These are phyloP conservation scores for Talaromyces wortmannii DNA, from an alignment of 495 filamentous ascomycete genomes.

Conservation along the genomic window DNA sequence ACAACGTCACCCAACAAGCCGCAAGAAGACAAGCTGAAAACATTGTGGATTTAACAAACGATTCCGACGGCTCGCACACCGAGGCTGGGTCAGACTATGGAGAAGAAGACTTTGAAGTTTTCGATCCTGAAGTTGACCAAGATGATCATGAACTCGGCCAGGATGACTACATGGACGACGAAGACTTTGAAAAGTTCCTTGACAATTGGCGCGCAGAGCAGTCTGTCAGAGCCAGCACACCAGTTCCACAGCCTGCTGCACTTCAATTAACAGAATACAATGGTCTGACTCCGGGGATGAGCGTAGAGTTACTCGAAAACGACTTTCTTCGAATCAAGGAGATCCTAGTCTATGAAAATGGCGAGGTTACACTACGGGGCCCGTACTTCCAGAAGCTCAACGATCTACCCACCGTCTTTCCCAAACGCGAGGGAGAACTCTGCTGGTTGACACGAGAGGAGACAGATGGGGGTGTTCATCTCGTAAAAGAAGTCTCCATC, in stretches of 20 bases:
- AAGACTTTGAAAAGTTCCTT: slow-evolving; percentile 8
- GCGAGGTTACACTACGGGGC: slow-evolving; percentile 12
- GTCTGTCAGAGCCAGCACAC: background rate
- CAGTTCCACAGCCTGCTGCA: background rate
- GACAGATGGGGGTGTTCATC: background rate
- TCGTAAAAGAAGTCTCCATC: slow-evolving; percentile 10
- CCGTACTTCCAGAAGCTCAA: slow-evolving; percentile 6
- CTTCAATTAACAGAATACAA: background rate
- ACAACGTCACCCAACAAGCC: background rate
- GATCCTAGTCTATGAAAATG: slow-evolving; percentile 2
- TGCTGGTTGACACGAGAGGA: slow-evolving; percentile 18
- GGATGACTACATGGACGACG: slow-evolving; percentile 17
- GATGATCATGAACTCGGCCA: slow-evolving; percentile 2
- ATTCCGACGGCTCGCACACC: background rate
- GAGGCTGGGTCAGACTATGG: background rate
- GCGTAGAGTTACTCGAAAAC: slow-evolving; percentile 13
- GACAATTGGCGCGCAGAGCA: slow-evolving; percentile 1
- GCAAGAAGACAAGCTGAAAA: no score
- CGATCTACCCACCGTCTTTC: slow-evolving; percentile 11
- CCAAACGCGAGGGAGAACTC: slow-evolving; percentile 12
- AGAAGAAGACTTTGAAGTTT: background rate
- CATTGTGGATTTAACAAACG: background rate
- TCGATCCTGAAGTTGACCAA: no score
- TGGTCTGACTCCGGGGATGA: slow-evolving; percentile 11
- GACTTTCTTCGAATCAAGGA: slow-evolving; percentile 14